Evolutionary conservation across 306 rosid species (phyloP).

Genomic region (Cicer arietinum): DNA sequence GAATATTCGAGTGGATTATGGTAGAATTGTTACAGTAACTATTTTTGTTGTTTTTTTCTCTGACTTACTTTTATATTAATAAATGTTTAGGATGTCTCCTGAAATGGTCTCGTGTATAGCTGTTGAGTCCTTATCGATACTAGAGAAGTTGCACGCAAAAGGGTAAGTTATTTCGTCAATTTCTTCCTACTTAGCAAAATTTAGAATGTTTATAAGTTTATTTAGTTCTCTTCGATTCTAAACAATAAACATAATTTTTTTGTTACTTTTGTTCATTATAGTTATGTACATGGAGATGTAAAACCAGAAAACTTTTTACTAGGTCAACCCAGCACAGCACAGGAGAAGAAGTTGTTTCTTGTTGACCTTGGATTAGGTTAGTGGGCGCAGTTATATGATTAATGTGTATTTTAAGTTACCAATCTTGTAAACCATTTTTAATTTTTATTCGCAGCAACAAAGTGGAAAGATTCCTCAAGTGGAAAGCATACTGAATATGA

Average conservation of each 20-base stretch:
- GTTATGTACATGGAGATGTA: conserved; percentile 97
- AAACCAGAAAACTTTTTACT: conserved; percentile 97
- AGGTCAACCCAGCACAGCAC: conserved; percentile 90
- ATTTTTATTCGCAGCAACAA: conserved; percentile 66
- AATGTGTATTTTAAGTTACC: conserved; percentile 13
- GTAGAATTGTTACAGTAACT: neutral
- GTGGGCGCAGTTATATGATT: conserved; percentile 43
- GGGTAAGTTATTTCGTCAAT: conserved; percentile 62
- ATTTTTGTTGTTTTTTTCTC: conserved; percentile 7
- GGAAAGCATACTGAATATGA: conserved; percentile 92
- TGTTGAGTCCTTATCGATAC: conserved; percentile 89
- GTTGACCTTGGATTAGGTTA: conserved; percentile 95
- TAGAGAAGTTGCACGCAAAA: conserved; percentile 87
- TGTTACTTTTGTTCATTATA: conserved; percentile 41
- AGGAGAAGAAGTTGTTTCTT: conserved; percentile 91
- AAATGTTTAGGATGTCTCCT: conserved; percentile 73
- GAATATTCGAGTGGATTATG: neutral
- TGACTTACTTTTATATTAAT: conserved; percentile 12
- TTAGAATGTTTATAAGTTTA: conserved; percentile 4
- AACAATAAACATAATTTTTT: conserved; percentile 1
- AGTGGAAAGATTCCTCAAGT: conserved; percentile 83
- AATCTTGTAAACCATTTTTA: conserved; percentile 29
- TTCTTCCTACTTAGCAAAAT: neutral
- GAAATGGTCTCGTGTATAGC: conserved; percentile 98
- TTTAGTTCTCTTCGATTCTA: conserved; percentile 2